phyloP scores from a whole-genome alignment of 345 rosid species.

The Eucalyptus sp. region DNA sequence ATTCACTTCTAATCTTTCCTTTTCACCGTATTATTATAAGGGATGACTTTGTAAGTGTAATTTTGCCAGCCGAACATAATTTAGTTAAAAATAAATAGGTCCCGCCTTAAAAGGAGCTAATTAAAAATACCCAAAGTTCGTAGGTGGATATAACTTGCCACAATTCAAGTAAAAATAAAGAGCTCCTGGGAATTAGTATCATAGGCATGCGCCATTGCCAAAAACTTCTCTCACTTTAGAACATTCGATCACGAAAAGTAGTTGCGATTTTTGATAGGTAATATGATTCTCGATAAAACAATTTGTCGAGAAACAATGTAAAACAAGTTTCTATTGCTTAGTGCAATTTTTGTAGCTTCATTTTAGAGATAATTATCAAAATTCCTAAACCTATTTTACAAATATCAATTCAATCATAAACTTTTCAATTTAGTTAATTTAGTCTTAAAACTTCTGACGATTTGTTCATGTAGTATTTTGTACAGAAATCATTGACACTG shows the following conservation, averaged over 20 bases:
- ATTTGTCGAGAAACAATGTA: background rate
- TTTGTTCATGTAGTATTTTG: background rate
- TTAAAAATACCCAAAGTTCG: background rate
- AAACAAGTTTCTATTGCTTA: background rate
- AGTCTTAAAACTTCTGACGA: background rate
- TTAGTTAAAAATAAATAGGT: background rate
- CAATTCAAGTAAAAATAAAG: background rate
- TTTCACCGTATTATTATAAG: background rate
- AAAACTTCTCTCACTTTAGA: background rate
- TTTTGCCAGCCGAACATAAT: background rate
- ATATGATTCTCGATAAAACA: background rate
- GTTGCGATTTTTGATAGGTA: background rate
- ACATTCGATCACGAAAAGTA: background rate
- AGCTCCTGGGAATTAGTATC: background rate
- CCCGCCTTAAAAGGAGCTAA: background rate
- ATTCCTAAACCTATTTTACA: background rate
- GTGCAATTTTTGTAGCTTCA: background rate
- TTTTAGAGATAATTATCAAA: background rate
- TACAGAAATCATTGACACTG: accelerated
- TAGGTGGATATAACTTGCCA: background rate
- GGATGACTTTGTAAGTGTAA: background rate
- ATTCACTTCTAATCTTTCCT: background rate
- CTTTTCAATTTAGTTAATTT: background rate
- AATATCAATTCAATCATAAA: accelerated
- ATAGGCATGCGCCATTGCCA: background rate